These are phyloP conservation scores for Metrosideros polymorpha DNA, from an alignment of 441 rosid species.

Conservation along the genomic window DNA sequence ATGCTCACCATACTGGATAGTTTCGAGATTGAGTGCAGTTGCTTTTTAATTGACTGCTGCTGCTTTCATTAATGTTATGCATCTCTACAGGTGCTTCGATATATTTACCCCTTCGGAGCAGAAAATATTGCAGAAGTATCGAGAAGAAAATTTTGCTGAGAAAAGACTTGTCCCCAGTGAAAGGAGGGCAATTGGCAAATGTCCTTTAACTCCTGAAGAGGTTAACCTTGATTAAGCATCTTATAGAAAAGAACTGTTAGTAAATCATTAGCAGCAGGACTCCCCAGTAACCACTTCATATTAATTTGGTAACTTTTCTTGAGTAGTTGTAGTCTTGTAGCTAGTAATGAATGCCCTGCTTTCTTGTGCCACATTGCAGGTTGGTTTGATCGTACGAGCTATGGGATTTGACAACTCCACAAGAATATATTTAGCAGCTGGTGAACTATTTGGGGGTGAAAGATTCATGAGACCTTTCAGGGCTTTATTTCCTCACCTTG, in stretches of 20 bases:
- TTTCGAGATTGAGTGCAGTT: background rate
- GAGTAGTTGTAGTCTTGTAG: background rate
- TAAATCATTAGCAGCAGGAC: background rate
- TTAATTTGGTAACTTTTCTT: background rate
- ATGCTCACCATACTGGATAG: background rate
- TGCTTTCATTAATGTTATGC: background rate
- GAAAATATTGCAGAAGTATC: slow-evolving; percentile 61
- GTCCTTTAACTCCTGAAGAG: slow-evolving; percentile 98
- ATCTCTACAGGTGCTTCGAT: slow-evolving; percentile 68
- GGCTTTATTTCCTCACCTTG: slow-evolving; percentile 72
- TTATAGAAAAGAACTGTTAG: background rate
- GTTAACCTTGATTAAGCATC: slow-evolving; percentile 19
- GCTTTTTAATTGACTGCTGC: background rate
- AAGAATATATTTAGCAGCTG: slow-evolving; percentile 87
- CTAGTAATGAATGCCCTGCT: background rate
- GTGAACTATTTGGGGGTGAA: slow-evolving; percentile 93
- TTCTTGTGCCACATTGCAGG: slow-evolving; percentile 31
- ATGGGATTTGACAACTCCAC: slow-evolving; percentile 89
- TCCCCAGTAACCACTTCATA: background rate
- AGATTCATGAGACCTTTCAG: slow-evolving; percentile 81
- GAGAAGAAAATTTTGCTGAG: slow-evolving; percentile 70
- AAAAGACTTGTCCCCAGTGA: slow-evolving; percentile 62
- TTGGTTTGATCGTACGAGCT: slow-evolving; percentile 79
- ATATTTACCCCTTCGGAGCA: slow-evolving; percentile 76
- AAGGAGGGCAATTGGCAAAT: slow-evolving; percentile 94